Evolutionary conservation across 2,329 filamentous ascomycete genomes (phyloP), one percentile per base, ranked within the genome.

Genomic region (Amphichorda felina): DNA sequence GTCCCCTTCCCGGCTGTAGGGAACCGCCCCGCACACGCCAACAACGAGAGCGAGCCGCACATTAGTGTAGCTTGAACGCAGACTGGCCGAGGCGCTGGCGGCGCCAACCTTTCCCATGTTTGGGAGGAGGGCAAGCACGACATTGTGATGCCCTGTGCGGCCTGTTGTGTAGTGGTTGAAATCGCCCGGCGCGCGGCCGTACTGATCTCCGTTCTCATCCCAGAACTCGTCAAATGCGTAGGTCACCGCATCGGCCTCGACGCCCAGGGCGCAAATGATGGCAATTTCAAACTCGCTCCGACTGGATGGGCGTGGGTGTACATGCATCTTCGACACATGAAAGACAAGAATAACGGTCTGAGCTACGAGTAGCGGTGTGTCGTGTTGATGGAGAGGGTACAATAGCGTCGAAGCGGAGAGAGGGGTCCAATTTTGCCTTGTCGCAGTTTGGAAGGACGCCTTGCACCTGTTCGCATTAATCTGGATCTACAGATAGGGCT

Each of bases 1-100:
- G 33, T 53, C 47, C 3, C 29, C 22, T 2, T 34, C 36, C 10
- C 22, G 17, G 14, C 33, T 22, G 2, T 30, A 24, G 9, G 59
- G 57, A 5, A 52, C 45, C 10, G 50, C 57, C 5, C 57, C 60
- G 36, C 59, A 63, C 2, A 64, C 44, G 1, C 61, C 61, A 4
- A 59, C 57, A 2, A 64, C 29, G 1, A 64, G 34, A 3, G 44
- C 55, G 1, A 61, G 41, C 24, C 43, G 46, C 11, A 65, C 32
- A 8, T 40, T 38, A 1, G 36, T 35, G 34, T 56, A 64, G 33
- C 55, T 63, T 4, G 44, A 45, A 0, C 49, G 45, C 6, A 61
- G 37, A 18, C 43, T 48, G 1, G 47, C 40, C 1, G 54, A 46
- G 0, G 44, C 42, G 19, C 38, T 42, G 2, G 54, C 51, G 0